Base-by-base conservation (phyloP, 139 green algal species). In the Gonium pectorale region DNA sequence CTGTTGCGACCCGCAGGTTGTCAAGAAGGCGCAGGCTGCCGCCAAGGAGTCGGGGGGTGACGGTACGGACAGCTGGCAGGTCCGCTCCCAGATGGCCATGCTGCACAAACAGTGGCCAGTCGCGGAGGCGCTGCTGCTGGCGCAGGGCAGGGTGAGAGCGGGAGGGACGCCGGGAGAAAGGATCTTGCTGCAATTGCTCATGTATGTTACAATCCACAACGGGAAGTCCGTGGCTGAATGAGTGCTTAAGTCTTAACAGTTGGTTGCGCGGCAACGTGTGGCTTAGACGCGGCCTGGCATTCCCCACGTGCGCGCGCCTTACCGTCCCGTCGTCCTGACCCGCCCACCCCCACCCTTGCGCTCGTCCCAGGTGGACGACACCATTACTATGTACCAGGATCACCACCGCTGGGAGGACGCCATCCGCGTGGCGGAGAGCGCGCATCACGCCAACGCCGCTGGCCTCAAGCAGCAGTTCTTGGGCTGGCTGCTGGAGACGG, bases 61-160 rank as follows among this genome's bases (percentile, higher is more conserved):
- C 75, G 89, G 89, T 37, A 90, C 77, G 19, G 87, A 93, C 75
- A 80, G 70, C 54, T 88, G 87, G 79, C 33, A 27, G 31, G 94
- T 96, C 43, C 84, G 87, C 7, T 88, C 93, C n/a, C 81, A 90
- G 85, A 86, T 98, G 72, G 89, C 90, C 37, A 81, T 90, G 81
- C 86, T 98, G 60, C 73, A 83, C 52, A 90, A 94, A 83, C 89
- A 95, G 86, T 96, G 90, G 91, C 86, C 91, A 0, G 89, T 90
- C 19, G 90, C 94, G 11, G 95, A 98, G 89, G 67, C 70, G 15
- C 72, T 96, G 54, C 85, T 96, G 68, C 80, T 98, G 84, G 85
- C 92, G 21, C 87, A 91, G 91, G 91, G 93, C 52, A 90, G 89
- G 41, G 88, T 96, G 26, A 22, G 68, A 44, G 43, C 15, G 11